Evolutionary conservation across 192 early-diverging fungal species (phyloP).

Genomic region (Kickxella alabastrina): DNA sequence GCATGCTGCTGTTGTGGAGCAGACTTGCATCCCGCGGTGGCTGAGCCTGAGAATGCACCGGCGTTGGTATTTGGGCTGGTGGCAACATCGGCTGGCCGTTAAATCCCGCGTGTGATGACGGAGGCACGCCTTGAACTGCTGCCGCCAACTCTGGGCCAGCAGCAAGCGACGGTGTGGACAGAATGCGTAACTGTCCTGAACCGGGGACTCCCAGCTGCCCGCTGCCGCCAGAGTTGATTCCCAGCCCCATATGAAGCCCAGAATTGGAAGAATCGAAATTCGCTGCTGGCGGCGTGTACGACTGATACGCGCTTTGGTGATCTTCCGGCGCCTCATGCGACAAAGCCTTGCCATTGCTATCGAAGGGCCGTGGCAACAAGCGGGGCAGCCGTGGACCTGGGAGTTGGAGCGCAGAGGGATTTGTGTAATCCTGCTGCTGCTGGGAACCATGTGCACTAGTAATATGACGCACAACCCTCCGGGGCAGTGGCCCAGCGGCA

Average conservation of each 20-base stretch:
- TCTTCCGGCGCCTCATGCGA: no score
- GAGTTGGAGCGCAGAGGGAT: constrained; percentile 22
- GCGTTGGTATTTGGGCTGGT: no score
- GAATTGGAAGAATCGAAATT: no score
- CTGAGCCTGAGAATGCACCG: no score
- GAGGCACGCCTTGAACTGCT: neutral
- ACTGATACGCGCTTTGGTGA: neutral
- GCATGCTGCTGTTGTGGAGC: constrained; percentile 14
- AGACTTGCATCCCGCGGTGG: neutral
- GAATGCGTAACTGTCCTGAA: neutral
- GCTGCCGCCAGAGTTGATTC: neutral
- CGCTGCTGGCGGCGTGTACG: no score
- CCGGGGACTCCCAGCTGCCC: neutral
- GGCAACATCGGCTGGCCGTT: no score
- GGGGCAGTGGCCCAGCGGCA: constrained; percentile 33
- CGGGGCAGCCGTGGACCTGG: neutral
- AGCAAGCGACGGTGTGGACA: neutral
- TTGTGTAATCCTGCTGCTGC: neutral
- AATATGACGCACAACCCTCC: constrained; percentile 35
- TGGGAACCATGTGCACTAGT: no score
- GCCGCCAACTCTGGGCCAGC: neutral
- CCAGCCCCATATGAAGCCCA: neutral
- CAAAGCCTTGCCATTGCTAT: no score
- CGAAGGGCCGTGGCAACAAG: no score
- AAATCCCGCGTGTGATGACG: neutral